Base-by-base conservation (phyloP, 2,329 filamentous ascomycete species). In the Arthroderma uncinatum region DNA sequence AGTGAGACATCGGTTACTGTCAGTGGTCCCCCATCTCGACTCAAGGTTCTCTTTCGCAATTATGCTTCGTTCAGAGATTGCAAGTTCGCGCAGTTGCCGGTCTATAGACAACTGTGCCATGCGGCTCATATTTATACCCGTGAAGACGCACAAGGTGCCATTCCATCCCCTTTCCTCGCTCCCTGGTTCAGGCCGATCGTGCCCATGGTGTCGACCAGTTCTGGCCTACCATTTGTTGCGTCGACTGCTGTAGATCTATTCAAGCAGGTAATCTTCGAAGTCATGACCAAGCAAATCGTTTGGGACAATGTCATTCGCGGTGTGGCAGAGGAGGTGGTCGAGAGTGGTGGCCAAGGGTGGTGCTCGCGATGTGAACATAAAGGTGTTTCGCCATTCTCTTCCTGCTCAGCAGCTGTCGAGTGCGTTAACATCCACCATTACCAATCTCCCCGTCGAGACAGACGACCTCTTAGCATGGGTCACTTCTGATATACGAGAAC, bases 71-170 rank as follows among this genome's bases (percentile, higher is more conserved):
- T 70, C 21, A 58, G 63, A 8, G 53, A 61, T 19, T 50, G 57
- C 25, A 64, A 61, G 34, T 61, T 60, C 56, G 53, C 61, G 8
- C 50, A 57, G 14, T 42, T 70, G n/a, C 66, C 67, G 0, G 64
- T 69, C 0, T 67, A 65, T 56, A 62, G 62, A 0, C 67, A 67
- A 2, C 53, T 68, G 1, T 68, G 67, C 30, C 68, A 70, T 61
- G 74, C 79, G 12, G 72, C 68, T 55, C 74, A 76, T 42, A 72
- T 76, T 2, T 84, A 82, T 62, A 67, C 47, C 34, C 3, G 21
- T 2, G 28, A 62, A 4, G 52, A 67, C 59, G 58, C 60, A 7
- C 21, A 56, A 8, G 19, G 14, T 1, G 58, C 64, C 34, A 28
- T 64, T n/a, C 10, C 53, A n/a, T 47, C 55, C 23, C 33, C 9